Evolutionary conservation across 2,329 filamentous ascomycete genomes (phyloP).

Genomic region (Sclerotinia borealis): DNA sequence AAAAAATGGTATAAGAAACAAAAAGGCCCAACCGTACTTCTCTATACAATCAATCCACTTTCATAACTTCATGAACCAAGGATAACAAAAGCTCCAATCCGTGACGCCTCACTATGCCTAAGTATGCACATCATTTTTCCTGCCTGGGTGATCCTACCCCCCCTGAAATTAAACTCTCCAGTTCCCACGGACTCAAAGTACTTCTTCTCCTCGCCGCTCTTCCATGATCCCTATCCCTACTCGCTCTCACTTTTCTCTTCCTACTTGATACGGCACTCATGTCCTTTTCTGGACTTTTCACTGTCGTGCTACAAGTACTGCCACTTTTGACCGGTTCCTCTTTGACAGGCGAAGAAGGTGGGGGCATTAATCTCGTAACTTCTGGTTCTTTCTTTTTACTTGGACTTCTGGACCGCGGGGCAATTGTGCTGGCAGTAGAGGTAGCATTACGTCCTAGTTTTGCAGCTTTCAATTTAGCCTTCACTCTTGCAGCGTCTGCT

Average conservation of each 20-base stretch:
- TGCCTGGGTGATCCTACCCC: constrained; percentile 14
- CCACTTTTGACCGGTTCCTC: constrained; percentile 15
- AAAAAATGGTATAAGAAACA: not conserved
- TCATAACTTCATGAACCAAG: constrained; percentile 8
- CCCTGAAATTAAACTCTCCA: constrained; percentile 57
- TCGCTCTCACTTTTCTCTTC: constrained; percentile 38
- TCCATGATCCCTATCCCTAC: constrained; percentile 31
- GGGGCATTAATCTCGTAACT: constrained; percentile 29
- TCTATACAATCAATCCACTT: constrained; percentile 1
- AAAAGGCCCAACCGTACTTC: not conserved
- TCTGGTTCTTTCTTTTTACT: constrained; percentile 8
- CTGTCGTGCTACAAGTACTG: not conserved
- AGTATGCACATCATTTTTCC: not conserved
- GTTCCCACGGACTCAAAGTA: constrained; percentile 69
- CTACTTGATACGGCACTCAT: constrained; percentile 15
- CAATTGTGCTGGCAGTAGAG: not conserved
- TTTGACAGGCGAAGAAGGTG: constrained; percentile 27
- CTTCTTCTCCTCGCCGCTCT: constrained; percentile 60
- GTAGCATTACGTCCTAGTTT: constrained; percentile 28
- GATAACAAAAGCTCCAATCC: not conserved
- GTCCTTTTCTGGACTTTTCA: constrained; percentile 10
- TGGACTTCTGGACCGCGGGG: constrained; percentile 2
- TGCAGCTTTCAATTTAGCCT: constrained; percentile 56
- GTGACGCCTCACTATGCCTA: not conserved
- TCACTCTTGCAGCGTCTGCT: constrained; percentile 56